Conservation (phyloP, 176 grass and related monocot species). For the Calamus simplicifolius region DNA sequence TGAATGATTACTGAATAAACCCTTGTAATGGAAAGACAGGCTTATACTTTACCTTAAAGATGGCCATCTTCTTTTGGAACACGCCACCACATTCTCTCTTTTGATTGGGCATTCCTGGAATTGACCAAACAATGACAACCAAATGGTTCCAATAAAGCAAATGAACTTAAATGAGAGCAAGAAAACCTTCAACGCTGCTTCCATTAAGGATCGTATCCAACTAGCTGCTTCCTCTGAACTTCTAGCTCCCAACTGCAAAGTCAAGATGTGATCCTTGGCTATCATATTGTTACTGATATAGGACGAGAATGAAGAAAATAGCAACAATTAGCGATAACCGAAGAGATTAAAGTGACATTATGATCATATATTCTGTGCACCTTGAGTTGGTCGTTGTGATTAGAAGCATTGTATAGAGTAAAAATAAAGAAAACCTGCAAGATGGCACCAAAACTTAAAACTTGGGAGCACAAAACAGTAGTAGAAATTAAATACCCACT, state of each 20-base stretch:
- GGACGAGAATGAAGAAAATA: background rate
- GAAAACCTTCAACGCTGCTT: constrained; percentile 10
- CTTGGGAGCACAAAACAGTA: background rate
- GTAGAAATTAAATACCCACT: background rate
- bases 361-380: background rate
- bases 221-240: constrained; percentile 17
- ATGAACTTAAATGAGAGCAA: background rate
- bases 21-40: too few species aligned
- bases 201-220: constrained; percentile 15
- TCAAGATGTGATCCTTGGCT: background rate
- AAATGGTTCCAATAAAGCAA: background rate
- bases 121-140: background rate
- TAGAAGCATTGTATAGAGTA: constrained; percentile 13
- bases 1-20: too few species aligned
- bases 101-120: constrained; percentile 1
- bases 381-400: constrained; percentile 21
- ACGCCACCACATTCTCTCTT: background rate
- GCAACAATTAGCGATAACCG: background rate
- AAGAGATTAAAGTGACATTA: background rate
- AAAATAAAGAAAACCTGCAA: constrained; percentile 15
- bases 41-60: constrained; percentile 2
- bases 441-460: background rate
- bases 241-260: constrained; percentile 13
- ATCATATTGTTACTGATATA: background rate
- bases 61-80: constrained; percentile 18